Evolutionary conservation across 805 yeast species (phyloP), one percentile per base, ranked within the genome.

Genomic region (Sugiyamaella marilandica): DNA sequence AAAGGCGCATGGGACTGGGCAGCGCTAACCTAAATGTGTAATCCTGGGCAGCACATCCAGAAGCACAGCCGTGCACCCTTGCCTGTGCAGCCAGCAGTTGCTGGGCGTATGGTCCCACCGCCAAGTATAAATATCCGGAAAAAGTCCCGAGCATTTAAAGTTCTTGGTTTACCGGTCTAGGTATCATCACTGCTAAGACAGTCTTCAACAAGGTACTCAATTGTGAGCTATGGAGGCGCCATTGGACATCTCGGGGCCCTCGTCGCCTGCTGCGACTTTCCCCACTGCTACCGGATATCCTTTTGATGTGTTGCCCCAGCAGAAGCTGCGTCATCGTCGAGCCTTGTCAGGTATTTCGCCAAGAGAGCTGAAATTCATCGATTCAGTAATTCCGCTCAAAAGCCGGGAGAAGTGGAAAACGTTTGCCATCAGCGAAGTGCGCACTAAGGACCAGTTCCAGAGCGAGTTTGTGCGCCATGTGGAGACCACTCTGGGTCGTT

Each of bases 271-370:
- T 21, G 53, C 53, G 32, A 7, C 53, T 8, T 50, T 18, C 32
- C 44, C 53, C 14, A 18, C 47, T 11, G 24, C 34, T 19, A 19
- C 35, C 13, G 49, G 45, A 11, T 50, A 44, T 33, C 53, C 53
- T n/a, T 50, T 50, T 21, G 53, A 50, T 32, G 49, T 34, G 29
- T 10, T 19, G 10, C 53, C 53, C 11, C 47, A 41, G 19, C 49
- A 51, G 32, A 49, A 52, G 33, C 50, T 59, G 33, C 53, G 65
- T 2, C 69, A 65, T 53, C 57, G 61, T 65, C 78, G 97, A 64
- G 82, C 96, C 45, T 77, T 87, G 62, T 87, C 96, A 0, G 97
- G 97, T 32, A 87, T 90, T 70, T 83, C 95, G 2, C 96, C 96
- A 10, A 85, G 87, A 60, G 96, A 90, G 69, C 87, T 90, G 62